A percentile compares a stretch with the other conserved stretches of the same genome.
These are phyloP conservation scores for Trichaptum fuscoviolaceum DNA, from an alignment of 768 basidiomycete species.

Conservation along the genomic window DNA sequence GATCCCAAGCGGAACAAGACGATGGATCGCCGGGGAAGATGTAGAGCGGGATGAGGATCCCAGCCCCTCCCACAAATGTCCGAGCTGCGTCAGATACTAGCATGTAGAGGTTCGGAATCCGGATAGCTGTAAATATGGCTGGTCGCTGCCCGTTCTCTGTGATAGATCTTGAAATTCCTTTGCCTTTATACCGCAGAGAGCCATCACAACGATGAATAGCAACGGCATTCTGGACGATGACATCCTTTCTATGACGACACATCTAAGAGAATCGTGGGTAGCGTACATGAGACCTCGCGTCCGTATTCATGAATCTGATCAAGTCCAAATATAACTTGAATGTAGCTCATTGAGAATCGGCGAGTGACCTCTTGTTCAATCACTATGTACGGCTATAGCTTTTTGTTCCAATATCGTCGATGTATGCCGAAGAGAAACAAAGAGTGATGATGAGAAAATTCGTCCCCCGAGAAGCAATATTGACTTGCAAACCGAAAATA, in stretches of 20 bases:
- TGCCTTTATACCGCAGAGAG: no score
- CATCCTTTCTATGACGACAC: background rate
- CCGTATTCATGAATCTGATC: background rate
- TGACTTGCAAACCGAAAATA: background rate
- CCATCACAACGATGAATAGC: no score
- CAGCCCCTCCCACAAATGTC: slow-evolving; percentile 9
- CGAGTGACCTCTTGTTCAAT: background rate
- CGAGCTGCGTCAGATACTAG: background rate
- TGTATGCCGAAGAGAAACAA: background rate
- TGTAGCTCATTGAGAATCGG: background rate
- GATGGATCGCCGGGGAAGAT: slow-evolving; percentile 21
- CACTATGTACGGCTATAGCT: background rate
- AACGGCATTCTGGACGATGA: no score
- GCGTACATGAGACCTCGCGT: background rate
- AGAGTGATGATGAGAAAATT: background rate
- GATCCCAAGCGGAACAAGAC: slow-evolving; percentile 22
- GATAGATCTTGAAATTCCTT: background rate
- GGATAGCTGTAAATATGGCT: no score
- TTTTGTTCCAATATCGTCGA: background rate
- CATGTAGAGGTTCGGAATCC: background rate
- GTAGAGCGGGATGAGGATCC: slow-evolving; percentile 28
- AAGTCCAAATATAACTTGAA: background rate
- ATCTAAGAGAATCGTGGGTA: background rate
- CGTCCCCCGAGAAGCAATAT: background rate
- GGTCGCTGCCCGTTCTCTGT: no score